Conservation (phyloP, 148 eudicot genomes). For the Pouteria glomerata region DNA sequence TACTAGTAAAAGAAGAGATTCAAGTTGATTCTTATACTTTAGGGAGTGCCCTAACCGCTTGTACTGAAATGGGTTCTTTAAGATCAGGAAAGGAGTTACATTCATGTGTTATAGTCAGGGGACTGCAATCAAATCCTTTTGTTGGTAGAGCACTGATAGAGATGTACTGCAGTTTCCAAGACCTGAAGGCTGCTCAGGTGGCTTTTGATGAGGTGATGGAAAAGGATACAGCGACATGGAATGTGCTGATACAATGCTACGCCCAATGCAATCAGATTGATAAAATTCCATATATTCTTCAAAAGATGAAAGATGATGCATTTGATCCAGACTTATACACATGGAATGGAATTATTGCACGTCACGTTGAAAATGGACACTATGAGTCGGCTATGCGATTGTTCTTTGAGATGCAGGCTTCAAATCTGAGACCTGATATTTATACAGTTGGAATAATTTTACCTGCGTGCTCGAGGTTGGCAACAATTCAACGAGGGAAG, state of each 20-base stretch:
- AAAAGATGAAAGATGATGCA: too few species aligned
- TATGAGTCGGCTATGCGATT: slow-evolving; percentile 38
- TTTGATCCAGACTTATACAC: slow-evolving; percentile 22
- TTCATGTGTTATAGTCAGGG: slow-evolving; percentile 12
- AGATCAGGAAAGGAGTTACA: too few species aligned
- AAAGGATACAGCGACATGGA: too few species aligned
- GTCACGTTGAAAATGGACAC: slow-evolving; percentile 32
- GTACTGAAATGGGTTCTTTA: too few species aligned
- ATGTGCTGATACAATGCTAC: slow-evolving; percentile 24
- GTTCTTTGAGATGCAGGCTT: slow-evolving; percentile 35
- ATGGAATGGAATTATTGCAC: slow-evolving; percentile 53
- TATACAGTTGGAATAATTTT: slow-evolving; percentile 39
- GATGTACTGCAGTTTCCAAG: too few species aligned
- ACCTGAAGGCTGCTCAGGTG: slow-evolving; percentile 8
- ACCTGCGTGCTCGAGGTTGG: slow-evolving; percentile 45
- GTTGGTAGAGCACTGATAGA: slow-evolving; percentile 16
- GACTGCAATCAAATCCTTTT: slow-evolving; percentile 15
- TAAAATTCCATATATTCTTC: neutral
- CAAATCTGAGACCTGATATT: slow-evolving; percentile 39
- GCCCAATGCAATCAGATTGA: too few species aligned
- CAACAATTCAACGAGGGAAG: slow-evolving; percentile 45
- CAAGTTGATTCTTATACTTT: slow-evolving; percentile 41
- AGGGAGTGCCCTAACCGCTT: slow-evolving; percentile 25
- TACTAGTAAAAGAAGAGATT: slow-evolving; percentile 27
- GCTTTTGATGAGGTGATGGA: too few species aligned